Evolutionary conservation across 2,329 filamentous ascomycete genomes (phyloP), one percentile per base, ranked within the genome.

Genomic region (Penicillium olsonii): DNA sequence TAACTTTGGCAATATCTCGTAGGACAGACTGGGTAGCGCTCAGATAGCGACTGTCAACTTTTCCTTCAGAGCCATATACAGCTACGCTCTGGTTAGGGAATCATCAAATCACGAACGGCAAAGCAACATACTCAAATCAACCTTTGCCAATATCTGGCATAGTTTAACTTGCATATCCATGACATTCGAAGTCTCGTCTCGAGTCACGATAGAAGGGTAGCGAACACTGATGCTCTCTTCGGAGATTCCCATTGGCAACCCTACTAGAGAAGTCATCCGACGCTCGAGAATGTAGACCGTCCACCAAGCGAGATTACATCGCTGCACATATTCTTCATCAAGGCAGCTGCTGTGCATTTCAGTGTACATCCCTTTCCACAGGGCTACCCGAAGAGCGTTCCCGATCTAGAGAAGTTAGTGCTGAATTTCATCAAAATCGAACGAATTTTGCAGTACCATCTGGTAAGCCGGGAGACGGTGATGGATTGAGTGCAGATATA

Each of bases 221-320:
- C 65, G 64, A 1, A 73, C 73, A 6, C 70, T 68, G 1, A 81
- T 74, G 34, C 79, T 75, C 12, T 79, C 74, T 34, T 81, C 77
- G 27, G 69, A 65, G 1, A 81, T 67, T 0, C 75, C 73, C 41
- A 75, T 69, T 0, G 79, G 78, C 0, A 79, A 55, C 0, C 79
- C 79, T 71, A 81, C 77, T 2, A 80, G 55, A 1, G 77, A 78
- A 1, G 77, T 77, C 70, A 81, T 78, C 52, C 80, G 73, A 2
- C 78, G 71, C 42, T 81, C 79, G 1, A 81, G 61, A 0, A 81
- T 68, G 34, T 79, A 80, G 0, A 79, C 70, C 0, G 79, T 81
- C 78, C 78, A 81, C 77, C 78, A 82, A 9, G 78, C 66, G 34
- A 73, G 73, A 1, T 76, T 74, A 43, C 73, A 76, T 42, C 78